Evolutionary conservation across 2,329 filamentous ascomycete species (phyloP), one percentile per base, ranked within the genome.

Genomic region (Biscogniauxia mediterranea): DNA sequence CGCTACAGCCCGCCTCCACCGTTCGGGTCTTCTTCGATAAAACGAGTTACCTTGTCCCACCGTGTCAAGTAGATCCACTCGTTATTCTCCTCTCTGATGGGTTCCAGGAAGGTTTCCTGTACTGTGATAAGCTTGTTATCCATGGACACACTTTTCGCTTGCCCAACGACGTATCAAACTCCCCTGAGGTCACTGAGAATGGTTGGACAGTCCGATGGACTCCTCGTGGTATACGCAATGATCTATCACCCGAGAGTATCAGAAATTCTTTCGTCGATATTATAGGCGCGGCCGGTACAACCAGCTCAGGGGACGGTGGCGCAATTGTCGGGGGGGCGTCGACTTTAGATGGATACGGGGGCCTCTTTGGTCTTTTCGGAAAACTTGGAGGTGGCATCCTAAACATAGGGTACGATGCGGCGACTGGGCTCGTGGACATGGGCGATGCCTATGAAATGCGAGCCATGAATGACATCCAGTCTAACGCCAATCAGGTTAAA

Each of bases 121-220:
- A 28, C n/a, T 54, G 52, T 32, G 52, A 54, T n/a, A 13, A 21
- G 19, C 5, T 54, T 32, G 25, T 54, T 19, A 25, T 54, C 25
- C 52, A 54, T 17, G 52, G 52, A 23, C 21, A 23, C 11, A n/a
- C 17, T 32, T 54, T 54, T 17, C 13, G 2, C n/a, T 11, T 32
- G n/a, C 52, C 52, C 20, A 5, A 13, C 9, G 52, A 54, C 52
- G 23, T 54, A 19, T 54, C 52, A 2, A 19, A 19, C 52, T 54
- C 52, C 26, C 52, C 52, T 32, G n/a, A 54, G 25, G 25, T 13
- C 1, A 54, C 52, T 7, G 8, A 28, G 17, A 21, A 15, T 17
- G 52, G 52, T 25, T 54, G 52, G 52, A 54, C 25, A 9, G 52
- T 32, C 8, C 21, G 25, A 54, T 54, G 52, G 52, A 19, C 52